Evolutionary conservation across 371 early-diverging fungal species (phyloP), one percentile per base, ranked within the genome.

Genomic region (Mortierella sp.): DNA sequence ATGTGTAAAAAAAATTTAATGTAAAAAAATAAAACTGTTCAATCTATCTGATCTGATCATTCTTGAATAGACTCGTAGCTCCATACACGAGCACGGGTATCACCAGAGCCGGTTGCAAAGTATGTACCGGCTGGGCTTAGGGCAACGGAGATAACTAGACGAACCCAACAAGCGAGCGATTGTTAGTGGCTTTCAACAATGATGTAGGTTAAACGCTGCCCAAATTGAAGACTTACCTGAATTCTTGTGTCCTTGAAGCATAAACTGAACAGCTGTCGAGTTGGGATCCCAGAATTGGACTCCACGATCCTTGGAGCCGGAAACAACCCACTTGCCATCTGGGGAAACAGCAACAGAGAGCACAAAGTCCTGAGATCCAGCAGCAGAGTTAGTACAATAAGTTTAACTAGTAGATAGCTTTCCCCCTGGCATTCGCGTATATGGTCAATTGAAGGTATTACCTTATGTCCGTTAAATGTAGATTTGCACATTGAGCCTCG

Each of bases 191-290:
- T 26, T 58, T 18, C 45, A 45, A 51, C 9, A 51, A 37, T 37
- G 61, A 16, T 20, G 11, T 6, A 35, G 6, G 35, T 35, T 35
- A 35, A 35, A 45, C 12, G 16, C 12, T 45, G 10, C 3, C 18
- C 22, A 57, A 9, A 26, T 55, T 11, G 32, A 45, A 28, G 43
- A 11, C 47, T 72, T 87, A 94, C 94, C 94, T 66, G 97, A 97
- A 85, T 98, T 98, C 85, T 97, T 97, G 83, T 99, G 99, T 52
- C 99, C 99, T 81, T 96, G 96, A 70, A 99, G 88, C 95, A 97
- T 95, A 74, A 97, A 95, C 85, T 94, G 95, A 37, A 93, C 92
- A 65, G 92, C 90, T 28, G 89, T 91, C 5, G 91, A 91, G 51
- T 87, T 87, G 30, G 94, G 95, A 86, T 97, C 97, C 98, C 98